phyloP scores from a whole-genome alignment of 495 filamentous ascomycete species.

The Patellaria atrata region DNA sequence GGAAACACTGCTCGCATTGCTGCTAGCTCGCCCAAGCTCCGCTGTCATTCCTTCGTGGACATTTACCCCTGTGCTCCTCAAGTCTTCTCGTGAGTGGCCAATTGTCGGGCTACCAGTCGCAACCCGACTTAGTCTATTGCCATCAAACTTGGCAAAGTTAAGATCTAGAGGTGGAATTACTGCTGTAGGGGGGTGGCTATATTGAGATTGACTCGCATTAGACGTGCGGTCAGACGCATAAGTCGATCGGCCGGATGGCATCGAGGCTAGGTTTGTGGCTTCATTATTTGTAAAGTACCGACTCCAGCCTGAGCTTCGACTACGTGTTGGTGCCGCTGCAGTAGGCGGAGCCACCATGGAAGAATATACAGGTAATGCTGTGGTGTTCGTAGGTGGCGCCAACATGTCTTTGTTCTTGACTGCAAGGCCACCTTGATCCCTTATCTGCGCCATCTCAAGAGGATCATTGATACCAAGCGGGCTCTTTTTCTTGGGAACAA shows the following conservation, averaged over 20 bases:
- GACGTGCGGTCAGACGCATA: slow-evolving; percentile 25
- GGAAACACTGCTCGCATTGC: slow-evolving; percentile 12
- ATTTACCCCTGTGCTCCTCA: slow-evolving; percentile 12
- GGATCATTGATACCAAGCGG: slow-evolving; percentile 19
- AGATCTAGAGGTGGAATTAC: slow-evolving; percentile 38
- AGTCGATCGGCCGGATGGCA: slow-evolving; percentile 23
- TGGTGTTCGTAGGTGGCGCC: neutral
- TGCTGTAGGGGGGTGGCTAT: slow-evolving; percentile 35
- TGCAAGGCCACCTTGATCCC: slow-evolving; percentile 10
- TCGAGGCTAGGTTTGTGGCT: slow-evolving; percentile 29
- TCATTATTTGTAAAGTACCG: slow-evolving; percentile 43
- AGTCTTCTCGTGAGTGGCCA: slow-evolving; percentile 26
- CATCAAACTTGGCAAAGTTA: slow-evolving; percentile 29
- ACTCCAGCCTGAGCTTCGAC: slow-evolving; percentile 46
- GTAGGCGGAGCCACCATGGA: slow-evolving; percentile 2
- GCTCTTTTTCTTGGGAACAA: slow-evolving; percentile 22
- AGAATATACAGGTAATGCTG: neutral
- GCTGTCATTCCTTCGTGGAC: slow-evolving; percentile 33
- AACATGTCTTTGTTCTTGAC: neutral
- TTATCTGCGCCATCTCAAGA: slow-evolving; percentile 24
- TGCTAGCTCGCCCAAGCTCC: slow-evolving; percentile 23
- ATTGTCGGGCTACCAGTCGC: slow-evolving; percentile 54
- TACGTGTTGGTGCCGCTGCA: slow-evolving; percentile 19
- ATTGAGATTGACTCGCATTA: slow-evolving; percentile 34
- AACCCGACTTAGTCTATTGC: slow-evolving; percentile 43